A percentile compares a stretch with the other conserved stretches of the same genome.
These are phyloP conservation scores for Sporothrix pallida DNA, from an alignment of 2,329 filamentous ascomycete species.

Conservation along the genomic window DNA sequence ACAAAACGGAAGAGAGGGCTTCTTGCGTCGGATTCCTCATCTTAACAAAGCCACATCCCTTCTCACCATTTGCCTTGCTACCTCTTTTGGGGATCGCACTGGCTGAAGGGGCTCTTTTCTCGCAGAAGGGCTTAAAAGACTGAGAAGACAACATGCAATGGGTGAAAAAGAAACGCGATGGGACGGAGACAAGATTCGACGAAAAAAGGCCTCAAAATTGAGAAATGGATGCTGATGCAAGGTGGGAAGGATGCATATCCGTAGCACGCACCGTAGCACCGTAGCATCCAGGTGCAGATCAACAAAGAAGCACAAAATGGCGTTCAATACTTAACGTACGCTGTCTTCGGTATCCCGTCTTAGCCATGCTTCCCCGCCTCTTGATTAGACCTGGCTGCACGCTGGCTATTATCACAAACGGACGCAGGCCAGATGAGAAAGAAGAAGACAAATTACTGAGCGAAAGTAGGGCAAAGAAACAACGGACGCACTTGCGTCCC, in stretches of 20 bases:
- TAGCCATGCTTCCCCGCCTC: slow-evolving; percentile 5
- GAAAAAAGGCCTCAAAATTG: background rate
- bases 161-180: background rate
- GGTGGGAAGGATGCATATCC: slow-evolving; percentile 14
- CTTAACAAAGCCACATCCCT: too few species aligned
- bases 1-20: background rate
- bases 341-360: slow-evolving; percentile 7
- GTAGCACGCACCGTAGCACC: slow-evolving; percentile 2
- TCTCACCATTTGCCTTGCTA: too few species aligned
- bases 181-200: background rate
- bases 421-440: too few species aligned
- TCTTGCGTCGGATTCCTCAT: background rate
- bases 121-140: background rate
- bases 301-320: background rate
- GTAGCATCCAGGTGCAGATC: slow-evolving; percentile 22
- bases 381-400: background rate
- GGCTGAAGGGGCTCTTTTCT: too few species aligned
- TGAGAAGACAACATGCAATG: background rate
- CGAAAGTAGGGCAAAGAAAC: background rate
- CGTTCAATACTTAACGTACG: background rate
- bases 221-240: background rate
- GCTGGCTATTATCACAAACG: background rate
- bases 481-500: background rate
- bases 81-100: too few species aligned
- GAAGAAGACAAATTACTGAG: background rate